Conservation (phyloP, 106 monocot species). For the Apostasia ramifera region DNA sequence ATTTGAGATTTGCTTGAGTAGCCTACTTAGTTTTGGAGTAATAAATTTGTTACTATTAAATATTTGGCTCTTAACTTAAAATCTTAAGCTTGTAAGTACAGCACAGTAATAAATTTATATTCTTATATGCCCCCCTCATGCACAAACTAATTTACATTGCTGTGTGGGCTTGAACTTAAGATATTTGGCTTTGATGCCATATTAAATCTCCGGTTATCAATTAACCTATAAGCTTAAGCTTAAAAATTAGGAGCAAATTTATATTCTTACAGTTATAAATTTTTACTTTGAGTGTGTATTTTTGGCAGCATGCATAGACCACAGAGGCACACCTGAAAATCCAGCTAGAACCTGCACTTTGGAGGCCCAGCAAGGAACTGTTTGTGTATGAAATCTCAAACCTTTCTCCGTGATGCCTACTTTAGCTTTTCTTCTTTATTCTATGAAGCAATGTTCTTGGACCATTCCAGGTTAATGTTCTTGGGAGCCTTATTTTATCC, state of each 20-base stretch:
- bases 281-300: neutral
- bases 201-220: too few relatives aligned
- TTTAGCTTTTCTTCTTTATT: neutral
- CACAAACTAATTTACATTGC: too few relatives aligned
- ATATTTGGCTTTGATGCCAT: too few relatives aligned
- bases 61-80: too few relatives aligned
- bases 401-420: too few relatives aligned
- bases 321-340: constrained; percentile 87
- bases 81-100: too few relatives aligned
- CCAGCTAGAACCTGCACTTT: constrained; percentile 95
- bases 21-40: neutral
- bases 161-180: too few relatives aligned
- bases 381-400: constrained; percentile 56
- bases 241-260: neutral
- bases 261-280: neutral
- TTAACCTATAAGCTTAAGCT: neutral
- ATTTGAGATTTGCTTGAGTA: neutral
- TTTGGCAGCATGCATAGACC: constrained; percentile 85
- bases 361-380: constrained; percentile 60
- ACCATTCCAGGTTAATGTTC: neutral
- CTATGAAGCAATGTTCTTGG: neutral
- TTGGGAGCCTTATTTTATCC: neutral
- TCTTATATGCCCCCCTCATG: too few relatives aligned
- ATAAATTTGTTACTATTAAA: too few relatives aligned
- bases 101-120: too few relatives aligned